Evolutionary conservation across 1,284 basidiomycete genomes (phyloP).

Genomic region (Butyriboletus appendiculatus): DNA sequence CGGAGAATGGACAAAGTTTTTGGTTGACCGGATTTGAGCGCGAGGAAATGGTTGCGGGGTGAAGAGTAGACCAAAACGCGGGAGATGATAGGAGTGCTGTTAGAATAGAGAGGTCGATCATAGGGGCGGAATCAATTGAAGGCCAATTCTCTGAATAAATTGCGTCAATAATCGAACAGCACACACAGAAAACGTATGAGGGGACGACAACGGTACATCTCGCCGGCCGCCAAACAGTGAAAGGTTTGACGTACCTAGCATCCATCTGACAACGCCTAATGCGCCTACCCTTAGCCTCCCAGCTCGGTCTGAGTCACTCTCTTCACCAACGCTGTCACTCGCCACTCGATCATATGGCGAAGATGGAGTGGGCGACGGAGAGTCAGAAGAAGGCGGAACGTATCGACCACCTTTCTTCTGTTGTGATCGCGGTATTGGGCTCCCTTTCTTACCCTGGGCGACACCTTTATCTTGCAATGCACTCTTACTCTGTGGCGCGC

Average conservation of each 20-base stretch:
- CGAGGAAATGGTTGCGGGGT: slow-evolving; percentile 33
- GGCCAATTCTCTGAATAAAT: slow-evolving; percentile 19
- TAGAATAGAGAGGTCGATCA: slow-evolving; percentile 30
- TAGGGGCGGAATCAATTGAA: slow-evolving; percentile 1
- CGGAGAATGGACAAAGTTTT: slow-evolving; percentile 43
- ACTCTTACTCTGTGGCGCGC: slow-evolving; percentile 3
- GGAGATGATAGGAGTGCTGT: slow-evolving; percentile 49
- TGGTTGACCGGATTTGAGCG: neutral
- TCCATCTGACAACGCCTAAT: slow-evolving; percentile 68
- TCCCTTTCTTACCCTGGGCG: slow-evolving; percentile 24
- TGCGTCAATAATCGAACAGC: slow-evolving; percentile 5
- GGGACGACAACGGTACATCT: neutral
- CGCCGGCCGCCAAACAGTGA: neutral
- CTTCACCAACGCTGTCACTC: slow-evolving; percentile 52
- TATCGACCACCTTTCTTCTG: slow-evolving; percentile 40
- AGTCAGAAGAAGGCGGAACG: slow-evolving; percentile 20
- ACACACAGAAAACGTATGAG: neutral
- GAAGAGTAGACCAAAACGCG: slow-evolving; percentile 60
- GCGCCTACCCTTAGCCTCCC: slow-evolving; percentile 74
- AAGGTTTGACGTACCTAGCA: slow-evolving; percentile 50
- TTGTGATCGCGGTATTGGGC: slow-evolving; percentile 6
- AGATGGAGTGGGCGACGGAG: slow-evolving; percentile 4
- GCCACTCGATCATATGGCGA: slow-evolving; percentile 19
- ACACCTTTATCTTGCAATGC: slow-evolving; percentile 3
- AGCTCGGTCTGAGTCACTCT: slow-evolving; percentile 65